Evolutionary conservation across 495 filamentous ascomycete genomes (phyloP).

Genomic region (Usnea hakonensis): DNA sequence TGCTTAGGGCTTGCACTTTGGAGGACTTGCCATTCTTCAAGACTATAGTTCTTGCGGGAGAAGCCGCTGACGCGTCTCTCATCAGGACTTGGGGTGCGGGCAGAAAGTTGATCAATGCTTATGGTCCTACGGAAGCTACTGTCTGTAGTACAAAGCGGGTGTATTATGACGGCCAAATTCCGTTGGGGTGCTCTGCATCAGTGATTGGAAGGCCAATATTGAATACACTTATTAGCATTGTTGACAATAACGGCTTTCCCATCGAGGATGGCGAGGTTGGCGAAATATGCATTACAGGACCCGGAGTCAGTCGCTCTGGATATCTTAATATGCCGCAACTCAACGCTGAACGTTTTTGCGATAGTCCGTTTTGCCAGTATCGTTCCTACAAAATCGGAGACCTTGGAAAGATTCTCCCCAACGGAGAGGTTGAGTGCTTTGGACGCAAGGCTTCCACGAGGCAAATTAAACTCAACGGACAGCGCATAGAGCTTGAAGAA

Average conservation of each 20-base stretch:
- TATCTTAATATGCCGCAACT: conserved; percentile 3
- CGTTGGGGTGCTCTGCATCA: neutral
- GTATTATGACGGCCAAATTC: conserved; percentile 4
- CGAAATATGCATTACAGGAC: neutral
- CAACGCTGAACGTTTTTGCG: neutral
- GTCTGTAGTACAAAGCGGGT: conserved; percentile 11
- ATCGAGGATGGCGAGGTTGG: neutral
- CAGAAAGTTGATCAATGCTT: conserved; percentile 26
- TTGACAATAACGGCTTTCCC: neutral
- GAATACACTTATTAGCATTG: conserved; percentile 2
- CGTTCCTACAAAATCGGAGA: conserved; percentile 2
- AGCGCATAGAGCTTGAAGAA: neutral
- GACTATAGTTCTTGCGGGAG: conserved; percentile 26
- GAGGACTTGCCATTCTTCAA: conserved; percentile 17
- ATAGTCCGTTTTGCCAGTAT: neutral
- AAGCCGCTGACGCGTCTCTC: conserved; percentile 25
- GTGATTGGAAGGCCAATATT: conserved; percentile 3
- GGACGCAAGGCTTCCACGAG: neutral
- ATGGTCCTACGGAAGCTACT: conserved; percentile 30
- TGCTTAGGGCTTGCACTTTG: neutral
- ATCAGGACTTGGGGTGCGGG: conserved; percentile 25
- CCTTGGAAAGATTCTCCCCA: neutral
- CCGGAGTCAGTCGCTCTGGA: neutral
- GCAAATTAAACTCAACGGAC: neutral
- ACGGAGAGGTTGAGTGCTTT: conserved; percentile 1